Evolutionary conservation across 768 basidiomycete species (phyloP).

Genomic region (Boletus sp.): DNA sequence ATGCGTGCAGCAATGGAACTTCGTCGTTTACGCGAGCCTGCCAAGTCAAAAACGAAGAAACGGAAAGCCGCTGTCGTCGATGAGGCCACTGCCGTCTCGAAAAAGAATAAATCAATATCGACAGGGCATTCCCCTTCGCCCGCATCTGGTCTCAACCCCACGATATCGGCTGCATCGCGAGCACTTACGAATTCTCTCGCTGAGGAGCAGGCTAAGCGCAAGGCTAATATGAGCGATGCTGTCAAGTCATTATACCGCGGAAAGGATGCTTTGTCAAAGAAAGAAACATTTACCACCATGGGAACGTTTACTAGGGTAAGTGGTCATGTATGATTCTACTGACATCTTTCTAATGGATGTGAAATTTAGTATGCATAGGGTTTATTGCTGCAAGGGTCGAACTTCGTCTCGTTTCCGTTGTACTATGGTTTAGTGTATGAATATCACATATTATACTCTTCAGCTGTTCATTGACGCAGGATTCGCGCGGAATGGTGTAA

Average conservation of each 20-base stretch:
- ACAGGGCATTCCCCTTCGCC: slow-evolving; percentile 21
- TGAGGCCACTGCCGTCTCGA: slow-evolving; percentile 37
- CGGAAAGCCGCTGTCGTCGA: slow-evolving; percentile 49
- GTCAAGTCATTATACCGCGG: slow-evolving; percentile 74
- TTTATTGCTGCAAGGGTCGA: neutral
- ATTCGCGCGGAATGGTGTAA: neutral
- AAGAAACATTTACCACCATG: slow-evolving; percentile 91
- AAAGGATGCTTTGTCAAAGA: slow-evolving; percentile 52
- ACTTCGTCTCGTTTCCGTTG: neutral
- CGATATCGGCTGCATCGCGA: slow-evolving; percentile 54
- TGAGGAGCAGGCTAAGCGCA: slow-evolving; percentile 79
- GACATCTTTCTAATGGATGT: slow-evolving; percentile 1
- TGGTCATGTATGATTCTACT: neutral
- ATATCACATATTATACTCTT: neutral
- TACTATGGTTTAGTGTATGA: slow-evolving; percentile 12
- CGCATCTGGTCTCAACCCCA: slow-evolving; percentile 40
- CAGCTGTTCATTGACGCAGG: neutral
- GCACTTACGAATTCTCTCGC: slow-evolving; percentile 71
- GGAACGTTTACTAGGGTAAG: slow-evolving; percentile 88
- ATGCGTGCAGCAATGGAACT: slow-evolving; percentile 56
- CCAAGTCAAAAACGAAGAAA: slow-evolving; percentile 53
- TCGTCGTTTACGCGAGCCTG: slow-evolving; percentile 52
- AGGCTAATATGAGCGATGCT: slow-evolving; percentile 79
- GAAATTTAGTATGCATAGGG: slow-evolving; percentile 21
- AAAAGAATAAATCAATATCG: slow-evolving; percentile 35